Percentiles rank a stretch among this genome's conserved stretches.
phyloP scores from a whole-genome alignment of 768 basidiomycete species.

The Leucosporidium creatinivorum region DNA sequence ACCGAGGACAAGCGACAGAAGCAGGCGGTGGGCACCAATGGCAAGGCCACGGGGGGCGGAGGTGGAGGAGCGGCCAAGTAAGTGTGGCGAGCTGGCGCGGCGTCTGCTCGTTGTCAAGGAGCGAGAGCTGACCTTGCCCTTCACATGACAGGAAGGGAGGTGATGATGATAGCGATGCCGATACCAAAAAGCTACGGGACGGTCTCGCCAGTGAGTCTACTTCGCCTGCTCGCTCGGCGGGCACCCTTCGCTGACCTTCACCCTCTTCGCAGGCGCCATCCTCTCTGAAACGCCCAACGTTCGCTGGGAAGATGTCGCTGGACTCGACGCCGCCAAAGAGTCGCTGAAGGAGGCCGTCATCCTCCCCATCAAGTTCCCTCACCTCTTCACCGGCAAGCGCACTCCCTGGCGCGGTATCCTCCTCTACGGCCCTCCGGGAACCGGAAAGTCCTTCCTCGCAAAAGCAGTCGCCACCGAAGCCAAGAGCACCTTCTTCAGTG shows the following conservation, averaged over 20 bases:
- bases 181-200: conserved; percentile 91
- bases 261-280: conserved; percentile 55
- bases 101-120: background rate
- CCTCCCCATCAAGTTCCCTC: conserved; percentile 98
- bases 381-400: conserved; percentile 95
- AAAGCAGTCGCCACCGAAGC: conserved; percentile 99
- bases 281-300: conserved; percentile 89
- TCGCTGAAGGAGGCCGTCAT: conserved; percentile 97
- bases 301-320: conserved; percentile 97
- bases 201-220: conserved; percentile 55
- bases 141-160: conserved; percentile 35
- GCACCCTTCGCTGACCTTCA: background rate
- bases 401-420: conserved; percentile 96
- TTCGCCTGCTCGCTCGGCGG: background rate
- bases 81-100: background rate
- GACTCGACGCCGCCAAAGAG: conserved; percentile 89
- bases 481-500: conserved; percentile 97
- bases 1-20: conserved; percentile 58
- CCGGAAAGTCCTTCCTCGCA: conserved; percentile 91
- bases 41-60: conserved; percentile 45
- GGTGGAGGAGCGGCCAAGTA: conserved; percentile 36
- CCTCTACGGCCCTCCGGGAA: conserved; percentile 94
- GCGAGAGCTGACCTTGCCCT: background rate
- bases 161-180: conserved; percentile 77
- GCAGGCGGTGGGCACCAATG: conserved; percentile 51